These are phyloP conservation scores for Streptanthus diversifolius DNA, from an alignment of 345 rosid genomes.

Conservation along the genomic window DNA sequence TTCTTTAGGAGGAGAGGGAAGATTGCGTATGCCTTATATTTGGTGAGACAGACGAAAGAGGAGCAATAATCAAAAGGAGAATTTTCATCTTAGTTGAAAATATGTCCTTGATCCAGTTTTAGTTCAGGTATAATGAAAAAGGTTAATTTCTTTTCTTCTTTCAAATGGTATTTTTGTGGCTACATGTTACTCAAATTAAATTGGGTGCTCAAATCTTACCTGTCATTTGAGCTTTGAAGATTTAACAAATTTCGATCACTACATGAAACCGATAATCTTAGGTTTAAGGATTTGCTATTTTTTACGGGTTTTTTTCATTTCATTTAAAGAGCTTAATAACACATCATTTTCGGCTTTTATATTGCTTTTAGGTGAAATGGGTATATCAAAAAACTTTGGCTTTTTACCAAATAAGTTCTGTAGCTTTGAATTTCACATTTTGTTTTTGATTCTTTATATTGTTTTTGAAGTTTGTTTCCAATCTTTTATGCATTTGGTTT, in stretches of 20 bases:
- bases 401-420: background rate
- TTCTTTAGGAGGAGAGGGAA: background rate
- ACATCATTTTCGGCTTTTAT: background rate
- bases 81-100: background rate
- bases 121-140: background rate
- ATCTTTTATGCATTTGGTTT: background rate
- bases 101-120: background rate
- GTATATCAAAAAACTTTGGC: background rate
- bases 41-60: background rate
- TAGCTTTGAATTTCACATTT: background rate
- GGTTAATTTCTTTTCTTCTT: background rate
- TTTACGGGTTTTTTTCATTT: background rate
- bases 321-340: background rate
- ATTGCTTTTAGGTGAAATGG: background rate
- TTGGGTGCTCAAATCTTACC: background rate
- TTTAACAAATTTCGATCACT: background rate
- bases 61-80: background rate
- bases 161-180: background rate
- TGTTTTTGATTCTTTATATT: background rate
- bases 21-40: background rate
- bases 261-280: background rate
- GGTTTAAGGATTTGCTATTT: background rate
- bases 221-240: background rate
- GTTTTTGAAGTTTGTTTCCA: background rate
- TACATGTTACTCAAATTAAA: background rate